A percentile compares a stretch with the other conserved stretches of the same genome.
Evolutionary conservation across 108 stramenopile genomes (phyloP).

Genomic region (Chaetoceros muelleri): DNA sequence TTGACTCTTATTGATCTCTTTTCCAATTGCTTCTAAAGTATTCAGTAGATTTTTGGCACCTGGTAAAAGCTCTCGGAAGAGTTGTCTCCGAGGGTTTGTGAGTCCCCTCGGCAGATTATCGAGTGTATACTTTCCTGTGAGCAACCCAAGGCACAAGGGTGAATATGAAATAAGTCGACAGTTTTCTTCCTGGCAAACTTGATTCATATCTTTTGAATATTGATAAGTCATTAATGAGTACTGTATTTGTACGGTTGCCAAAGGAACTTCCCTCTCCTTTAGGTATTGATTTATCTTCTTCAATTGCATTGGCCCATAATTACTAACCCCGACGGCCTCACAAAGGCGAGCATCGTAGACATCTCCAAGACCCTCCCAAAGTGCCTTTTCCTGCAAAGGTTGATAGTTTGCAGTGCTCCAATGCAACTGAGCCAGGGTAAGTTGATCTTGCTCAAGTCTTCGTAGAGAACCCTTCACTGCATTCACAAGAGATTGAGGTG

Average conservation of each 20-base stretch:
- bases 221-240: slow-evolving; percentile 72
- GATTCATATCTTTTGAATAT: slow-evolving; percentile 53
- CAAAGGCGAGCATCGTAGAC: slow-evolving; percentile 64
- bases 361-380: slow-evolving; percentile 76
- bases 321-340: slow-evolving; percentile 71
- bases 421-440: slow-evolving; percentile 68
- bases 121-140: slow-evolving; percentile 69
- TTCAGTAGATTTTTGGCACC: slow-evolving; percentile 48
- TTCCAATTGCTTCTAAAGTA: slow-evolving; percentile 56
- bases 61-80: slow-evolving; percentile 72
- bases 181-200: slow-evolving; percentile 54
- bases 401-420: slow-evolving; percentile 82
- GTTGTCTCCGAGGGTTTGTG: slow-evolving; percentile 54
- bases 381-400: slow-evolving; percentile 65
- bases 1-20: slow-evolving; percentile 53
- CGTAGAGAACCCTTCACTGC: slow-evolving; percentile 51
- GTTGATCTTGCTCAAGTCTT: slow-evolving; percentile 61
- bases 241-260: slow-evolving; percentile 75
- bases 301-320: slow-evolving; percentile 71
- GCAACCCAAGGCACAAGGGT: slow-evolving; percentile 69
- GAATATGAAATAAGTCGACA: slow-evolving; percentile 73
- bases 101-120: slow-evolving; percentile 52
- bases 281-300: slow-evolving; percentile 31
- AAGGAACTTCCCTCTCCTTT: slow-evolving; percentile 59
- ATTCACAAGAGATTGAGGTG: slow-evolving; percentile 42